These are phyloP conservation scores for Candida vartiovaarae DNA, from an alignment of 805 yeast genomes.

Conservation along the genomic window DNA sequence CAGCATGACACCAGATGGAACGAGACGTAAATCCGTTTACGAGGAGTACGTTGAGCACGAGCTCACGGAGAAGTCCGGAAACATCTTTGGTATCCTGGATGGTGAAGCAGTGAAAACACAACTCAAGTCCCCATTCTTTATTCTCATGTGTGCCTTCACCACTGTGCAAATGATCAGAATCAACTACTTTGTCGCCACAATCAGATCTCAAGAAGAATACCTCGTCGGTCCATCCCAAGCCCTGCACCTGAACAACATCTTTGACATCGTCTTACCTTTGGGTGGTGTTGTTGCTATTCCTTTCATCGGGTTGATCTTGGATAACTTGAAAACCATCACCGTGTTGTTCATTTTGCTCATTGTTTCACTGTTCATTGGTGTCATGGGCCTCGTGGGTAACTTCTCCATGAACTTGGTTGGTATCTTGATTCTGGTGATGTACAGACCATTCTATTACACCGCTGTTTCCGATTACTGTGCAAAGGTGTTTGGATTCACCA, in stretches of 20 bases:
- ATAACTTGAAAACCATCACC: conserved; percentile 57
- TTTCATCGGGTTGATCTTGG: conserved; percentile 73
- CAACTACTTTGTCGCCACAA: conserved; percentile 88
- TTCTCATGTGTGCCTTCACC: conserved; percentile 69
- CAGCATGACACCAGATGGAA: conserved; percentile 15
- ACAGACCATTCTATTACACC: conserved; percentile 89
- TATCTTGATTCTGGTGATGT: conserved; percentile 64
- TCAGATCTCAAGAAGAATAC: conserved; percentile 74
- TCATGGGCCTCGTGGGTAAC: conserved; percentile 55
- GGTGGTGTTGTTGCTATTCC: conserved; percentile 90
- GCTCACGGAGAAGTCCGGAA: conserved; percentile 44
- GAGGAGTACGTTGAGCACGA: conserved; percentile 60
- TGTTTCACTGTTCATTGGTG: conserved; percentile 58
- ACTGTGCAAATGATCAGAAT: conserved; percentile 86
- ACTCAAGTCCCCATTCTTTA: conserved; percentile 60
- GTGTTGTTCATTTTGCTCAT: conserved; percentile 45
- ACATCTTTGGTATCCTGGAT: conserved; percentile 73
- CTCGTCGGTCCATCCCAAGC: conserved; percentile 53
- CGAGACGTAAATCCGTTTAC: conserved; percentile 47
- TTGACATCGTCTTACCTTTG: conserved; percentile 79
- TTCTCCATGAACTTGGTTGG: conserved; percentile 53
- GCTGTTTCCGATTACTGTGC: conserved; percentile 89
- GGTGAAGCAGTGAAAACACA: conserved; percentile 45
- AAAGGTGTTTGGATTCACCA: conserved; percentile 86
- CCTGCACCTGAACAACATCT: conserved; percentile 55